phyloP scores from a whole-genome alignment of 148 eudicot species.

The Rhododendron henanense region DNA sequence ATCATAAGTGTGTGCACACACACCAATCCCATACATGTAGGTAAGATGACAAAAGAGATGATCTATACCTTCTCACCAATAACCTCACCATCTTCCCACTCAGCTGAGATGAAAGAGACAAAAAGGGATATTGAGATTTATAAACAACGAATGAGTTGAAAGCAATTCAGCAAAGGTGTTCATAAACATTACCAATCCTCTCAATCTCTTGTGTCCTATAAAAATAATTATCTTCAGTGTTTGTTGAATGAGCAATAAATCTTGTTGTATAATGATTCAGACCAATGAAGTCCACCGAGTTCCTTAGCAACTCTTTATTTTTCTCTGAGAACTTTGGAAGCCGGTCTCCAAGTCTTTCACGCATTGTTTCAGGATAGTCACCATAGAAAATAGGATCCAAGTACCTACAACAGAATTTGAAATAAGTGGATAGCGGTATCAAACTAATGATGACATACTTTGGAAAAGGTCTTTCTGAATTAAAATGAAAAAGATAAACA shows the following conservation, averaged over 20 bases:
- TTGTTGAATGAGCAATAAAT: constrained; percentile 47
- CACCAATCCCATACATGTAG: neutral
- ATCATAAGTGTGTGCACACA: constrained; percentile 4
- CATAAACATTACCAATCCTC: constrained; percentile 51
- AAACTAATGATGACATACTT: neutral
- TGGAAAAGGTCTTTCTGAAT: neutral
- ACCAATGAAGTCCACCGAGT: constrained; percentile 68
- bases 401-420: constrained; percentile 42
- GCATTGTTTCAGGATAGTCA: constrained; percentile 74
- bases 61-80: constrained; percentile 70
- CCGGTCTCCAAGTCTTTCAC: constrained; percentile 53
- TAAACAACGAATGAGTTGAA: neutral
- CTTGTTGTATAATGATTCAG: constrained; percentile 77
- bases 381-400: constrained; percentile 73
- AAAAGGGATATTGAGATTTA: neutral
- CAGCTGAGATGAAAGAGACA: constrained; percentile 45
- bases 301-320: constrained; percentile 52
- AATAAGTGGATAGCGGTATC: neutral
- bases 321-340: constrained; percentile 62
- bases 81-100: constrained; percentile 66
- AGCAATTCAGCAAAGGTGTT: neutral
- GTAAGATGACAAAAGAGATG: constrained; percentile 7
- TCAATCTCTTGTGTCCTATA: constrained; percentile 56
- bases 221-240: constrained; percentile 36
- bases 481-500: neutral